phyloP scores from a whole-genome alignment of 2,329 filamentous ascomycete genomes.

The Trichophyton benhamiae region DNA sequence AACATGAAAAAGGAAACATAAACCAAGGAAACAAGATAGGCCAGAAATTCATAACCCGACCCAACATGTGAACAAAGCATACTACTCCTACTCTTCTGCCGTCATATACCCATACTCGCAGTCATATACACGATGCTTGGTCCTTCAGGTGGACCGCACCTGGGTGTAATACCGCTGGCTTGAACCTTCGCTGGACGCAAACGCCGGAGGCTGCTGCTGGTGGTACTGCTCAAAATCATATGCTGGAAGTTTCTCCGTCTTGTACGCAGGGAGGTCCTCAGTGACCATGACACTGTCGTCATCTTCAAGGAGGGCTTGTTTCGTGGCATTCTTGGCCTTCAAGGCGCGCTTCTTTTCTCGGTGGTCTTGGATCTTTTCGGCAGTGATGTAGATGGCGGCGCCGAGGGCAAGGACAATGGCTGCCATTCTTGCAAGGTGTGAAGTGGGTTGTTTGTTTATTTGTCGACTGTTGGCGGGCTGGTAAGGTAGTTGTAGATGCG shows the following conservation, averaged over 20 bases:
- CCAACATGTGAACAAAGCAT: too few species aligned
- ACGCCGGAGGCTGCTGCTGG: background rate
- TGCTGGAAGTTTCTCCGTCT: constrained; percentile 1
- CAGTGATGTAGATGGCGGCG: constrained; percentile 7
- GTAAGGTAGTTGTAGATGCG: background rate
- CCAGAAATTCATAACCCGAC: too few species aligned
- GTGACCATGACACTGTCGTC: background rate
- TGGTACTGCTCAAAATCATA: background rate
- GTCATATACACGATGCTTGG: too few species aligned
- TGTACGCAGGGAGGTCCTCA: background rate
- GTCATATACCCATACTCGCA: too few species aligned
- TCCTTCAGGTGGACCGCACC: background rate
- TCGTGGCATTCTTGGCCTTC: constrained; percentile 3
- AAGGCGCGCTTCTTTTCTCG: constrained; percentile 8
- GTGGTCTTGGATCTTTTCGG: constrained; percentile 8
- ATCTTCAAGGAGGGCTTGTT: background rate
- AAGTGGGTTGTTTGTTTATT: background rate
- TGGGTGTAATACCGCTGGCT: background rate
- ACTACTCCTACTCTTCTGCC: too few species aligned
- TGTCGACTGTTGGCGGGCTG: background rate
- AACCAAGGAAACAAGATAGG: too few species aligned
- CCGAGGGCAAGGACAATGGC: constrained; percentile 6
- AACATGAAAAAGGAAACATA: too few species aligned
- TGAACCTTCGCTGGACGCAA: background rate
- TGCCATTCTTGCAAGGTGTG: constrained; percentile 4